Percentiles rank a stretch among this genome's conserved stretches.
Conservation (phyloP, 2,329 filamentous ascomycete species). For the Trichoderma oligosporum region DNA sequence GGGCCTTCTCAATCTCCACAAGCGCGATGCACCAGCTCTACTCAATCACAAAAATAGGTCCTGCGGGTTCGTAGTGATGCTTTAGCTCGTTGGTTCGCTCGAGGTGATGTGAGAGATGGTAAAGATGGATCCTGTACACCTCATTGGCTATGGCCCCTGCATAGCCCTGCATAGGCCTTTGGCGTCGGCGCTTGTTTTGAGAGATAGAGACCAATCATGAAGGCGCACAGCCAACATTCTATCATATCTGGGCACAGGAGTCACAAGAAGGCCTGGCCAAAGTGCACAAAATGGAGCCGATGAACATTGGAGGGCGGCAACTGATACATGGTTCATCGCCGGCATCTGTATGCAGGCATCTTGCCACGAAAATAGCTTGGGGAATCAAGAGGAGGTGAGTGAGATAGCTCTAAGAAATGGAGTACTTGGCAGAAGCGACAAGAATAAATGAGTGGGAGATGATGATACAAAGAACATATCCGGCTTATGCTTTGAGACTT, state of each 20-base stretch:
- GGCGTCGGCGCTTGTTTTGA: conserved; percentile 17
- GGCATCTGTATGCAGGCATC: conserved; percentile 16
- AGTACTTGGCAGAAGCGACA: neutral
- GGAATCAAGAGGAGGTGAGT: neutral
- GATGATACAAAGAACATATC: conserved; percentile 5
- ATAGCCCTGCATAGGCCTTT: neutral
- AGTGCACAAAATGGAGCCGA: conserved; percentile 3
- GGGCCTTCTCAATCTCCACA: conserved; percentile 9
- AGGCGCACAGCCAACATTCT: neutral
- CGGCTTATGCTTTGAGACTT: neutral
- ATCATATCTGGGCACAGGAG: conserved; percentile 11
- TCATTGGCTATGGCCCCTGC: conserved; percentile 18
- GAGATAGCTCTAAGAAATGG: neutral
- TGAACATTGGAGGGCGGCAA: conserved; percentile 15
- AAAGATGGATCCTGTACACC: neutral
- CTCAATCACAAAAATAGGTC: conserved; percentile 12
- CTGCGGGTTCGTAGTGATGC: conserved; percentile 11
- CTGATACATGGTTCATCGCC: conserved; percentile 10
- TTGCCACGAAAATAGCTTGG: conserved; percentile 9
- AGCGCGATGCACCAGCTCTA: conserved; percentile 8
- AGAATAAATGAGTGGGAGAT: conserved; percentile 6
- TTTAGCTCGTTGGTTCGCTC: conserved; percentile 3
- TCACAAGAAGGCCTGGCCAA: conserved; percentile 1
- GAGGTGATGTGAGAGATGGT: conserved; percentile 1
- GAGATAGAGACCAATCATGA: conserved; percentile 17